phyloP scores from a whole-genome alignment of 768 basidiomycete genomes.

The Auriscalpium microsporum region DNA sequence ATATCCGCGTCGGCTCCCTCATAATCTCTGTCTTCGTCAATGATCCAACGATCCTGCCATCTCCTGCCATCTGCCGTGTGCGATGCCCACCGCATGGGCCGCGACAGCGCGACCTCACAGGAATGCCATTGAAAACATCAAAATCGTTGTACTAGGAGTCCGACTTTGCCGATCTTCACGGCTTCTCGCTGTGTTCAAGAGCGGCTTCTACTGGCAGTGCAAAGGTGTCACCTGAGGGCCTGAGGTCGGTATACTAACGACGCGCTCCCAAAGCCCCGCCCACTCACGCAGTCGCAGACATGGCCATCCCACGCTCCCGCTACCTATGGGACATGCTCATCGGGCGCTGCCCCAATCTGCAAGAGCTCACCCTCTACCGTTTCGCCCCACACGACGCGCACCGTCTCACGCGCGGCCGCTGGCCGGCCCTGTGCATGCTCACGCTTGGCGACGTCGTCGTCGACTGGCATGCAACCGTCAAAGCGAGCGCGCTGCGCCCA shows the following conservation, averaged over 20 bases:
- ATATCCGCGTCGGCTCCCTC: too few relatives aligned
- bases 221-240: slow-evolving; percentile 52
- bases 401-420: slow-evolving; percentile 49
- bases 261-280: not conserved
- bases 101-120: too few relatives aligned
- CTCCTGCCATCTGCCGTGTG: too few relatives aligned
- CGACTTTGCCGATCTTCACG: slow-evolving; percentile 53
- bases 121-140: too few relatives aligned
- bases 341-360: slow-evolving; percentile 52
- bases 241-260: slow-evolving; percentile 23
- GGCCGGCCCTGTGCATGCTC: slow-evolving; percentile 57
- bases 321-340: slow-evolving; percentile 69
- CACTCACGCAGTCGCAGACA: slow-evolving; percentile 29
- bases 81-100: too few relatives aligned
- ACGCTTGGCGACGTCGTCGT: slow-evolving; percentile 58
- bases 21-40: too few relatives aligned
- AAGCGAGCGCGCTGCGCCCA: slow-evolving; percentile 37
- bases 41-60: too few relatives aligned
- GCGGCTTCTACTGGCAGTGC: slow-evolving; percentile 53
- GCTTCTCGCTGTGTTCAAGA: slow-evolving; percentile 54
- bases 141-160: too few relatives aligned
- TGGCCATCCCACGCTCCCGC: slow-evolving; percentile 34
- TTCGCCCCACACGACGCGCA: slow-evolving; percentile 45
- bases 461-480: slow-evolving; percentile 37
- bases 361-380: slow-evolving; percentile 53